Percentiles rank a stretch among this genome's conserved stretches.
Evolutionary conservation across 2,329 filamentous ascomycete species (phyloP).

Genomic region (Ophiostoma piceae): DNA sequence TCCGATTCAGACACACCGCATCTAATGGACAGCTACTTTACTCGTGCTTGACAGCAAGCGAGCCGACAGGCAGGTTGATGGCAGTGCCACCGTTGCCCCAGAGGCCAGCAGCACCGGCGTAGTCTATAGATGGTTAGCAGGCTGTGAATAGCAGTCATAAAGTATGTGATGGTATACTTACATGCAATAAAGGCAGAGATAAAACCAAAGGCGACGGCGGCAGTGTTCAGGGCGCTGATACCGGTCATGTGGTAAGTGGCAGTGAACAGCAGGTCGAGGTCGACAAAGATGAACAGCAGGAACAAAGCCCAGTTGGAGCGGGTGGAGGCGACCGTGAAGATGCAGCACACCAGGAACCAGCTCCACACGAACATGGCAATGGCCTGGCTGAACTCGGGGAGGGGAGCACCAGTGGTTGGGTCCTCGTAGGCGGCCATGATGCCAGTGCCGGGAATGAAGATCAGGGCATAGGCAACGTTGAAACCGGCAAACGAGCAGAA

Average conservation of each 20-base stretch:
- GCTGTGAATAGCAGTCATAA: background rate
- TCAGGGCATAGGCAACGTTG: constrained; percentile 71
- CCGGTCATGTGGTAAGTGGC: constrained; percentile 22
- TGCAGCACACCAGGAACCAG: constrained; percentile 53
- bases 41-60: constrained; percentile 22
- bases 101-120: constrained; percentile 24
- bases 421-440: constrained; percentile 47
- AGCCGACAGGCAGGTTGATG: constrained; percentile 25
- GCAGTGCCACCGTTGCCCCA: constrained; percentile 22
- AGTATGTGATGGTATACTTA: constrained; percentile 8
- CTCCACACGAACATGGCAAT: constrained; percentile 70
- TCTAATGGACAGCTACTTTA: background rate
- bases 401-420: constrained; percentile 28
- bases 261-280: constrained; percentile 24
- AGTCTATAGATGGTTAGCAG: constrained; percentile 18
- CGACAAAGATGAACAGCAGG: constrained; percentile 21
- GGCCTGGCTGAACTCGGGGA: constrained; percentile 46
- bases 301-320: constrained; percentile 23
- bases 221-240: constrained; percentile 17
- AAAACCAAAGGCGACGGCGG: constrained; percentile 22
- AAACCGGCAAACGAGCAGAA: constrained; percentile 77
- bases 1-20: too few species aligned
- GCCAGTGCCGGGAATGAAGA: constrained; percentile 63
- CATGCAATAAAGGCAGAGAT: constrained; percentile 23
- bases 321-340: constrained; percentile 41